A percentile compares a stretch with the other conserved stretches of the same genome.
Evolutionary conservation across 345 rosid species (phyloP).

Genomic region (Zanthoxylum bungeanum): DNA sequence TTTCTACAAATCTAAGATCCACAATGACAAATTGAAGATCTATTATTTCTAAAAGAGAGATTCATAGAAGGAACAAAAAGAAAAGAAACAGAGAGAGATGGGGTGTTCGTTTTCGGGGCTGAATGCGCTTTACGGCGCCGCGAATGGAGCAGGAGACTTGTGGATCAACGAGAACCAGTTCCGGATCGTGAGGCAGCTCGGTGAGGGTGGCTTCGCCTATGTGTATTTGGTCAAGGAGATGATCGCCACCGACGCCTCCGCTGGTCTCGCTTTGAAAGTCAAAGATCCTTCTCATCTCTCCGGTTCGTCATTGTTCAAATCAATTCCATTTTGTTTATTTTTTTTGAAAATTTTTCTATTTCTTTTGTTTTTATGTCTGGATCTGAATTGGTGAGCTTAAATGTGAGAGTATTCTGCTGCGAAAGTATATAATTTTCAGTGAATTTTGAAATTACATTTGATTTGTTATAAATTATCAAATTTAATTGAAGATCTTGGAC

Average conservation of each 20-base stretch:
- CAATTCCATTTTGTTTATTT: background rate
- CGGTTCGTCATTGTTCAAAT: slow-evolving; percentile 35
- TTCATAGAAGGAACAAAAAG: background rate
- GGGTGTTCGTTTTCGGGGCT: slow-evolving; percentile 95
- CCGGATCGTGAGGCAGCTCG: slow-evolving; percentile 88
- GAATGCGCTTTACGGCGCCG: slow-evolving; percentile 90
- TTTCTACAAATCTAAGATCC: slow-evolving; percentile 17
- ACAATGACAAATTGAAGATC: slow-evolving; percentile 43
- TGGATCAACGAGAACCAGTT: slow-evolving; percentile 98
- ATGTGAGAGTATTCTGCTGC: background rate
- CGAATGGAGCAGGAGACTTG: slow-evolving; percentile 85
- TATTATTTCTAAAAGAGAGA: background rate
- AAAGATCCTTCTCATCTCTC: slow-evolving; percentile 90
- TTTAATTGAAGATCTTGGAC: background rate
- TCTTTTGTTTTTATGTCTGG: background rate
- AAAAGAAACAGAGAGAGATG: slow-evolving; percentile 25
- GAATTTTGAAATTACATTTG: background rate
- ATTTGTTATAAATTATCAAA: background rate
- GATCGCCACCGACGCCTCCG: slow-evolving; percentile 46
- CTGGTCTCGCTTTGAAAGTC: slow-evolving; percentile 82
- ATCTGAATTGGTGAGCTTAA: background rate
- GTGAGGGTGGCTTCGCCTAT: slow-evolving; percentile 95
- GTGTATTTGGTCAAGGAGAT: slow-evolving; percentile 85
- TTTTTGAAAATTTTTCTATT: background rate
- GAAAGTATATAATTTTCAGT: background rate